phyloP scores from a whole-genome alignment of 129 eudicot species.

The Artemisia annua region DNA sequence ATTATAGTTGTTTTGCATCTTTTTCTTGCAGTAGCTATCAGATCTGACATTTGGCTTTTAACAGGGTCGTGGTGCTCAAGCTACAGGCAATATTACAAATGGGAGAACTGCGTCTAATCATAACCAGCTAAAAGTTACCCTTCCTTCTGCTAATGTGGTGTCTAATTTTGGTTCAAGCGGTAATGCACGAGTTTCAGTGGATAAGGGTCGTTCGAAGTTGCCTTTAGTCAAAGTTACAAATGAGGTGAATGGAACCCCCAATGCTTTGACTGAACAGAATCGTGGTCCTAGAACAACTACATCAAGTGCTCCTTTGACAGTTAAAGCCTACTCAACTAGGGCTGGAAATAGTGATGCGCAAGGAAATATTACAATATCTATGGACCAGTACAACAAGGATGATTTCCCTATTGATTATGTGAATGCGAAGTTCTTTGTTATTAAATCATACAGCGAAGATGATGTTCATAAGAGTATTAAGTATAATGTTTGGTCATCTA shows the following conservation, averaged over 20 bases:
- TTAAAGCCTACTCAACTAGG: conserved; percentile 72
- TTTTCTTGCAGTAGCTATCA: not conserved
- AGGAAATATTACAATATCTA: conserved; percentile 63
- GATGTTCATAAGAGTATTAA: conserved; percentile 97
- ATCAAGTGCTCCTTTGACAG: conserved; percentile 51
- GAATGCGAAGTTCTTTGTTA: conserved; percentile 80
- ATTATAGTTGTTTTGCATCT: not conserved
- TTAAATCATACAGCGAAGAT: conserved; percentile 96
- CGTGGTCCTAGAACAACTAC: conserved; percentile 60
- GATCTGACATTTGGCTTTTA: conserved; percentile 10
- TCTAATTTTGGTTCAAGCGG: conserved; percentile 44
- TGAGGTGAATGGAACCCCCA: conserved; percentile 50
- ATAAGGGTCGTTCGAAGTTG: conserved; percentile 50
- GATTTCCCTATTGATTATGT: conserved; percentile 66
- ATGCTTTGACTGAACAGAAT: conserved; percentile 52
- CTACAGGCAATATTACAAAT: conserved; percentile 36
- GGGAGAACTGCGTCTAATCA: conserved; percentile 52
- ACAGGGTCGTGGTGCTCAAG: conserved; percentile 61
- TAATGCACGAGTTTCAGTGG: conserved; percentile 32
- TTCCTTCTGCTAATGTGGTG: conserved; percentile 48
- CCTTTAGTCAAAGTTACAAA: conserved; percentile 30
- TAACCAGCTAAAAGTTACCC: conserved; percentile 42
- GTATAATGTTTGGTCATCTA: conserved; percentile 91
- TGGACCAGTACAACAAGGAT: conserved; percentile 71
- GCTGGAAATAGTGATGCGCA: conserved; percentile 76